Evolutionary conservation across 2,329 filamentous ascomycete genomes (phyloP).

Genomic region (Torrubiella hemipterigena): DNA sequence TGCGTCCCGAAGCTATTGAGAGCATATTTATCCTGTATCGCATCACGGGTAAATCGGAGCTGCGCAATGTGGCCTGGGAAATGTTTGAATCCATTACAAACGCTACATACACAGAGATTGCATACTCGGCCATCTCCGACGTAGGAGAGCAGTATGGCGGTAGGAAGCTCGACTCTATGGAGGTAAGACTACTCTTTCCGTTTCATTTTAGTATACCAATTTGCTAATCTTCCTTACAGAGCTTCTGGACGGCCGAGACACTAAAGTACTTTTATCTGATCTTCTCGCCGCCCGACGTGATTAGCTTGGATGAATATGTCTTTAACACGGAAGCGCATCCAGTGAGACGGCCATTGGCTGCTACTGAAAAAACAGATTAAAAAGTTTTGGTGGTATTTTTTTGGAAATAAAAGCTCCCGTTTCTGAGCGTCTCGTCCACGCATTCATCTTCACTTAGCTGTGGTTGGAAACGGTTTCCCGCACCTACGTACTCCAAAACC

Average conservation of each 20-base stretch:
- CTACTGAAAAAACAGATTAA: too few species aligned
- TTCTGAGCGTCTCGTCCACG: too few species aligned
- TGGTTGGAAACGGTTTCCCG: too few species aligned
- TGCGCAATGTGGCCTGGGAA: constrained; percentile 58
- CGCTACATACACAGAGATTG: constrained; percentile 48
- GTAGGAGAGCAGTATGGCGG: constrained; percentile 46
- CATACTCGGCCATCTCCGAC: constrained; percentile 54
- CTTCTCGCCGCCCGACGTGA: constrained; percentile 44
- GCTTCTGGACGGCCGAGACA: constrained; percentile 61
- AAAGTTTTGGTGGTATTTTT: too few species aligned
- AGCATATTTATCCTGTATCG: constrained; percentile 70
- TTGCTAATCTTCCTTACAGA: constrained; percentile 18
- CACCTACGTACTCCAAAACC: too few species aligned
- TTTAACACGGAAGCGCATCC: constrained; percentile 47
- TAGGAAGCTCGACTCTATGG: constrained; percentile 48
- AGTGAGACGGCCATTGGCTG: constrained; percentile 18
- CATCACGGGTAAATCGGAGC: constrained; percentile 53
- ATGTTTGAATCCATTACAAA: constrained; percentile 58
- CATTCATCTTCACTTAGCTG: too few species aligned
- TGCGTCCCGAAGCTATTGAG: constrained; percentile 70
- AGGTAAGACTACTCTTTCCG: constrained; percentile 18
- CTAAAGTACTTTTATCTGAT: constrained; percentile 56
- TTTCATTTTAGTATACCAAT: neutral
- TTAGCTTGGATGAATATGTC: constrained; percentile 51
- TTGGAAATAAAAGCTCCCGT: too few species aligned